phyloP scores from a whole-genome alignment of 2,329 filamentous ascomycete genomes.

The Apiospora saccharicola region DNA sequence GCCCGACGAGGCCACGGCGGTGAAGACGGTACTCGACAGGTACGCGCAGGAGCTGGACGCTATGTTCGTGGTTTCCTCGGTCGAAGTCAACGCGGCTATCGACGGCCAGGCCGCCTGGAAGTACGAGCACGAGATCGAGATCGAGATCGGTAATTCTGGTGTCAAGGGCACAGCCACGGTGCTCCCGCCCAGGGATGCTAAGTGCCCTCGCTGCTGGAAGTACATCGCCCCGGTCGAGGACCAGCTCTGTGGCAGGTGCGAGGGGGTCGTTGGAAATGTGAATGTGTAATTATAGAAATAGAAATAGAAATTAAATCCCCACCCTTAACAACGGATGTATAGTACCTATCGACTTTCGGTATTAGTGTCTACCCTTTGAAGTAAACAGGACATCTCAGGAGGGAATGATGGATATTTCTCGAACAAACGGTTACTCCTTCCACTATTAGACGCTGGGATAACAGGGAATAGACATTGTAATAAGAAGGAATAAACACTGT shows the following conservation, averaged over 20 bases:
- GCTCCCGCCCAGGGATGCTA: slow-evolving; percentile 61
- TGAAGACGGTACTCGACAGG: slow-evolving; percentile 46
- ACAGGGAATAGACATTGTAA: too few species aligned
- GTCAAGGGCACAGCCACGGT: slow-evolving; percentile 50
- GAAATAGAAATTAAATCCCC: not conserved
- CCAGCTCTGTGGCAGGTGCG: slow-evolving; percentile 76
- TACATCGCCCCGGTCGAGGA: slow-evolving; percentile 75
- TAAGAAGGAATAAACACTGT: too few species aligned
- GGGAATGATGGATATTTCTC: too few species aligned
- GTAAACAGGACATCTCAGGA: too few species aligned
- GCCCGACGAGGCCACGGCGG: slow-evolving; percentile 41
- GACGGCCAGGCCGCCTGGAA: slow-evolving; percentile 46
- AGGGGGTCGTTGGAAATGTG: slow-evolving; percentile 60
- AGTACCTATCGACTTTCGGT: too few species aligned
- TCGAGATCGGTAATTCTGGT: slow-evolving; percentile 48
- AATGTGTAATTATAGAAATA: not conserved
- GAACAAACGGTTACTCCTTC: too few species aligned
- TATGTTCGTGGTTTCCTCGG: slow-evolving; percentile 74
- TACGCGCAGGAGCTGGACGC: slow-evolving; percentile 62
- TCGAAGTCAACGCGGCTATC: slow-evolving; percentile 53
- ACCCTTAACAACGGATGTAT: not conserved
- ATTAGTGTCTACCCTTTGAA: too few species aligned
- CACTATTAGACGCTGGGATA: too few species aligned
- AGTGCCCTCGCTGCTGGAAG: slow-evolving; percentile 91
- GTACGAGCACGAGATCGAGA: slow-evolving; percentile 51